phyloP scores from a whole-genome alignment of 139 green algal species.

The Zygnema circumcarinatum region DNA sequence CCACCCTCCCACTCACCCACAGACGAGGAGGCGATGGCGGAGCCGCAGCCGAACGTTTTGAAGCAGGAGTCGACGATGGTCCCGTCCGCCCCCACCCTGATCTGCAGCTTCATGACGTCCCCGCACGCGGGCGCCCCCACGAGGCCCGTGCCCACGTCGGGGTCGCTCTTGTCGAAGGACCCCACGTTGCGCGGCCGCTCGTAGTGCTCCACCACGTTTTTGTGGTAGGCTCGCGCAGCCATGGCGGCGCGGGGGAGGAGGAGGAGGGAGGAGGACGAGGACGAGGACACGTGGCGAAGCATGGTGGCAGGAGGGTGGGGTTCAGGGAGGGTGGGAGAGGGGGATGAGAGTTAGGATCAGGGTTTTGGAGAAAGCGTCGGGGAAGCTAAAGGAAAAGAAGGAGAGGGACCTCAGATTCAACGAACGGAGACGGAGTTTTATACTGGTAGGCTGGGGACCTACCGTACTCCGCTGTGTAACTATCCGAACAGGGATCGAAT shows the following conservation, averaged over 20 bases:
- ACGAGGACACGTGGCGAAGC: neutral
- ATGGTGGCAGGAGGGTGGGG: neutral
- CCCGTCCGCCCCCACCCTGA: constrained; percentile 87
- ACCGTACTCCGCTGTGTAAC: too few relatives aligned
- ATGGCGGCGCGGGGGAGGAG: neutral
- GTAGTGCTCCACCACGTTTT: constrained; percentile 98
- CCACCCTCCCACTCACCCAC: constrained; percentile 62
- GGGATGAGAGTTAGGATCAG: too few relatives aligned
- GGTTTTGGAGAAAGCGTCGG: too few relatives aligned
- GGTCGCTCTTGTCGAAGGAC: constrained; percentile 93
- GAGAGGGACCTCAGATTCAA: neutral
- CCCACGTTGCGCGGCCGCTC: constrained; percentile 96
- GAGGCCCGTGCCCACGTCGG: constrained; percentile 78
- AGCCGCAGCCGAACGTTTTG: constrained; percentile 99
- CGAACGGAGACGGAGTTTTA: too few relatives aligned
- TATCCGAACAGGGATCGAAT: too few relatives aligned
- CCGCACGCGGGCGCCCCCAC: constrained; percentile 84
- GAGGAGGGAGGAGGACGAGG: neutral
- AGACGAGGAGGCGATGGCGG: constrained; percentile 93
- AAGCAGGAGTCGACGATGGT: constrained; percentile 97
- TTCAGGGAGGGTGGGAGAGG: neutral
- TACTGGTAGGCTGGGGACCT: too few relatives aligned
- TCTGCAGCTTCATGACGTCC: constrained; percentile 99
- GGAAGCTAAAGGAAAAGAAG: neutral
- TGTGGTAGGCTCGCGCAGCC: constrained; percentile 70